Conservation (phyloP, 192 early-diverging fungal genomes). For the Entomortierella parvispora region DNA sequence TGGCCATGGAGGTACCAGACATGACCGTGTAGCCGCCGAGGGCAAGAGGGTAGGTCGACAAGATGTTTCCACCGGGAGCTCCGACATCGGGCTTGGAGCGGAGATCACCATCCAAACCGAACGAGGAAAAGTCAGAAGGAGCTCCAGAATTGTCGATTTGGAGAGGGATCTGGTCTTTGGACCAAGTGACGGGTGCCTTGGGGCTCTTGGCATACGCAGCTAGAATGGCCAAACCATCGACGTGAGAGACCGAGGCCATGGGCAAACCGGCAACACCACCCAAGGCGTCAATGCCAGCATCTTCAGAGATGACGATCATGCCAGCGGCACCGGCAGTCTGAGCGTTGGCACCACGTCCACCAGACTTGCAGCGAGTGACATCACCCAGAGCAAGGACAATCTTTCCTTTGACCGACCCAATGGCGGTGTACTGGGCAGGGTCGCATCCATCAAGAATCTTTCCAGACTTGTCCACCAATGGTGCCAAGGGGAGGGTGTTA, state of each 20-base stretch:
- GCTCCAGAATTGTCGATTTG: slow-evolving; percentile 47
- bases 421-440: slow-evolving; percentile 7
- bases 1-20: slow-evolving; percentile 57
- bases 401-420: slow-evolving; percentile 29
- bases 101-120: slow-evolving; percentile 70
- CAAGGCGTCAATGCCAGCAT: slow-evolving; percentile 36
- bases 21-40: slow-evolving; percentile 27
- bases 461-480: slow-evolving; percentile 29
- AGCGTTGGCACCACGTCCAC: slow-evolving; percentile 54
- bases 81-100: slow-evolving; percentile 65
- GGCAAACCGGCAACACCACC: slow-evolving; percentile 39
- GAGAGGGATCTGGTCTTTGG: slow-evolving; percentile 5
- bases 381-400: slow-evolving; percentile 64
- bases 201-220: slow-evolving; percentile 30
- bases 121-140: slow-evolving; percentile 70
- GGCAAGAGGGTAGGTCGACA: slow-evolving; percentile 37
- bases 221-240: slow-evolving; percentile 47
- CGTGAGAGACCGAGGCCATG: slow-evolving; percentile 38
- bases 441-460: slow-evolving; percentile 35
- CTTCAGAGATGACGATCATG: slow-evolving; percentile 34
- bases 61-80: slow-evolving; percentile 63
- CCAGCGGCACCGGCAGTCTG: slow-evolving; percentile 21
- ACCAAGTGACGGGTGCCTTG: slow-evolving; percentile 10
- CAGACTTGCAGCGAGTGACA: slow-evolving; percentile 44
- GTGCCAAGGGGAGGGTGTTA: slow-evolving; percentile 29